These are phyloP conservation scores for Omphalea diandra DNA, from an alignment of 441 rosid species.

Conservation along the genomic window DNA sequence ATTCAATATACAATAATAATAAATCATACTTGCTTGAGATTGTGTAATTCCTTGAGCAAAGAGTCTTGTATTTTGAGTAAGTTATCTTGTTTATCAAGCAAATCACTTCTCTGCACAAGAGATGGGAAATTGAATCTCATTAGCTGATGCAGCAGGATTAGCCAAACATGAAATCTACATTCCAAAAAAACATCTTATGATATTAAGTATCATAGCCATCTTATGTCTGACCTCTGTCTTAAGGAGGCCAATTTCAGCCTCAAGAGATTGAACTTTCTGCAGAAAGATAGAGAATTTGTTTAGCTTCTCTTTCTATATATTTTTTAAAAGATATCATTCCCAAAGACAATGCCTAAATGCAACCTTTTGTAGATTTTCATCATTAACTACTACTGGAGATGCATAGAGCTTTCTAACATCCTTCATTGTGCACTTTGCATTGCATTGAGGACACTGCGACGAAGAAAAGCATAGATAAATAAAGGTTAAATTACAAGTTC, in stretches of 20 bases:
- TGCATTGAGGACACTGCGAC: constrained; percentile 12
- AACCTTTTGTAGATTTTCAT: neutral
- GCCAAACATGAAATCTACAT: neutral
- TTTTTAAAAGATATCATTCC: neutral
- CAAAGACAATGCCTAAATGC: neutral
- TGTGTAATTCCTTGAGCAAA: constrained; percentile 13
- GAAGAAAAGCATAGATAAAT: neutral
- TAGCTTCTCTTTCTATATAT: neutral
- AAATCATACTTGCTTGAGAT: neutral
- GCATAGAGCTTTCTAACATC: constrained; percentile 14
- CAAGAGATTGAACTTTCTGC: constrained; percentile 13
- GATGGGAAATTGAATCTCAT: neutral
- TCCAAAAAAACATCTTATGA: neutral
- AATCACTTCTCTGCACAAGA: constrained; percentile 7
- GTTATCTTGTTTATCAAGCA: constrained; percentile 2
- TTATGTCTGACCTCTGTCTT: constrained; percentile 3
- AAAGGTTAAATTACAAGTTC: neutral
- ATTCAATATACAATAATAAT: neutral
- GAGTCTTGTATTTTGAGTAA: constrained; percentile 9
- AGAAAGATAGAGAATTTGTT: neutral
- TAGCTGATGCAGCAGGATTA: neutral
- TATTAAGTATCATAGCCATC: neutral
- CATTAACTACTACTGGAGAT: constrained; percentile 1
- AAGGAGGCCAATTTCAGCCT: constrained; percentile 12
- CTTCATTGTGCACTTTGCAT: neutral